phyloP scores from a whole-genome alignment of 768 basidiomycete genomes.

The Pisolithus tinctorius region DNA sequence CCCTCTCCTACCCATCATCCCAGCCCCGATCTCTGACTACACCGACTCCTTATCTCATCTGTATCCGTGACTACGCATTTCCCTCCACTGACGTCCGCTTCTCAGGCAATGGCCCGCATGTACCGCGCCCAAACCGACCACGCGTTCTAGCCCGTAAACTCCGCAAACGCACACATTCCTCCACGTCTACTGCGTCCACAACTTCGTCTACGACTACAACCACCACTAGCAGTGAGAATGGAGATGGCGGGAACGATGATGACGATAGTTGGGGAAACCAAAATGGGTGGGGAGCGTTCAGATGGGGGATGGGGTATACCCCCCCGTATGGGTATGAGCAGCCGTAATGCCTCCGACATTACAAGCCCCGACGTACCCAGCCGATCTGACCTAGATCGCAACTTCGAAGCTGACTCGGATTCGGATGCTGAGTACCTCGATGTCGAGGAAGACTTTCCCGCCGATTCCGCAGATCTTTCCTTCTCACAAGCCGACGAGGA shows the following conservation, averaged over 20 bases:
- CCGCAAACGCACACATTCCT: conserved; percentile 11
- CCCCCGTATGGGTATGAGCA: background rate
- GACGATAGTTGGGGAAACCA: conserved; percentile 18
- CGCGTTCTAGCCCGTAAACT: conserved; percentile 24
- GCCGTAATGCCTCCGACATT: background rate
- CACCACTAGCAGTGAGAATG: no score
- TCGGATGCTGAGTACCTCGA: conserved; percentile 24
- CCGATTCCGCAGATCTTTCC: conserved; percentile 13
- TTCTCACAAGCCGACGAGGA: conserved; percentile 16
- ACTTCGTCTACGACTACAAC: conserved; percentile 3
- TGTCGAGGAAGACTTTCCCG: conserved; percentile 2
- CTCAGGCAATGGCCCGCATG: conserved; percentile 33
- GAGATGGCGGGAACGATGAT: conserved; percentile 9
- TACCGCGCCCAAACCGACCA: conserved; percentile 34
- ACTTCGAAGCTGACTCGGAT: conserved; percentile 30
- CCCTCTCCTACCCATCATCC: no score
- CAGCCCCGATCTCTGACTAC: no score
- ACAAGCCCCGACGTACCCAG: conserved; percentile 22
- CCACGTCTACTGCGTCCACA: conserved; percentile 18
- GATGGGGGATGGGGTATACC: conserved; percentile 33
- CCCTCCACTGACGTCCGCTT: conserved; percentile 37
- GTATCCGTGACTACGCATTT: conserved; percentile 48
- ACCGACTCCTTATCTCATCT: conserved; percentile 19
- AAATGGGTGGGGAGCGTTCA: conserved; percentile 34
- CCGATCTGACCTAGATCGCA: conserved; percentile 39